Evolutionary conservation across 208 protist genomes (phyloP), one percentile per base, ranked within the genome.

Genomic region (Acanthamoeba triangularis): DNA sequence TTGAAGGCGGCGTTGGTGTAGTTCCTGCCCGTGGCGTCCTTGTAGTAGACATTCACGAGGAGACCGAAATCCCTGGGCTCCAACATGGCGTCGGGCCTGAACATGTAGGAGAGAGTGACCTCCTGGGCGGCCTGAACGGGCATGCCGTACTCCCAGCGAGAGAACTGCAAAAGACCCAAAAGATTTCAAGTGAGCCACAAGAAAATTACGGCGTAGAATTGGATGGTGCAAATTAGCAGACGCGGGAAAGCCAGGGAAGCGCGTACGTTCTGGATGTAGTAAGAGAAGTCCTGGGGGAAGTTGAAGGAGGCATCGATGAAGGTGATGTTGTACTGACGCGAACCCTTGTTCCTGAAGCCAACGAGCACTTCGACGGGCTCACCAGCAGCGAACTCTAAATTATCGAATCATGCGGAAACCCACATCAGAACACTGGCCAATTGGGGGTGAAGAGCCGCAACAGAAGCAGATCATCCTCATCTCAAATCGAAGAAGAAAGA

Each of bases 101-200:
- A 80, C 30, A 44, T 44, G 33, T 80, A 80, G 69, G 69, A 80
- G 25, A 80, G 33, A 18, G 69, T 44, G 33, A 80, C 69, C 69
- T 80, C 69, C 33, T 80, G 35, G 13, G 16, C 8, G 23, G 69
- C 30, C 35, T 35, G 37, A 49, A 80, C 69, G 69, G 69, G 69
- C 69, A 80, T 80, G 69, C 69, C 69, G 69, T 80, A 80, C 69
- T 80, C 69, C 69, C 69, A 80, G 69, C 69, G 69, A 35, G 69
- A 80, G 69, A 80, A 80, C 69, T 80, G 69, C 11, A 4, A 1
- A 1, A 35, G 4, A 11, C 11, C 11, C 11, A 74, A 11, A n/a
- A 35, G n/a, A 35, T 61, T 61, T 3, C 0, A 2, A 11, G 61
- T 67, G 61, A 67, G 61, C 20, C n/a, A 67, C 20, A 67, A 67